phyloP scores from a whole-genome alignment of 2,329 filamentous ascomycete genomes.

The Stagonosporopsis rhizophila region DNA sequence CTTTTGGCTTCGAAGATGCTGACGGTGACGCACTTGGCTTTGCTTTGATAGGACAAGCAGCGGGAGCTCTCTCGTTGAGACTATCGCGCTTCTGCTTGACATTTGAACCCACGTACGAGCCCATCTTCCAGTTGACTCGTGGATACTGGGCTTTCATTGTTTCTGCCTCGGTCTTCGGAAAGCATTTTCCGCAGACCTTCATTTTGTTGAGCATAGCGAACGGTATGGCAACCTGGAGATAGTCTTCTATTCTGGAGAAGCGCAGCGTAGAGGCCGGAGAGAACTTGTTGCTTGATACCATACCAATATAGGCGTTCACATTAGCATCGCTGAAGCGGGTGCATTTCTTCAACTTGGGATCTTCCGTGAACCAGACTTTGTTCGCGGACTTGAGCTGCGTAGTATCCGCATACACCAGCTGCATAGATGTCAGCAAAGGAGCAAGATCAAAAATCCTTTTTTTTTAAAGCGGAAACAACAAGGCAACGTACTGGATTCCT shows the following conservation, averaged over 20 bases:
- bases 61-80: background rate
- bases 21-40: background rate
- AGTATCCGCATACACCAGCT: background rate
- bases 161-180: background rate
- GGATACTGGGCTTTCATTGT: background rate
- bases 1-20: background rate
- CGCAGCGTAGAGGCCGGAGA: background rate
- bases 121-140: background rate
- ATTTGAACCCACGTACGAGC: background rate
- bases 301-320: background rate
- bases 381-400: background rate
- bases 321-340: slow-evolving; percentile 1
- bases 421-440: background rate
- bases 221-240: background rate
- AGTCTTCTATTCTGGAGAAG: background rate
- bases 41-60: background rate
- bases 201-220: slow-evolving; percentile 2
- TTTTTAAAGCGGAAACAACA: background rate
- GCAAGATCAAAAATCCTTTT: background rate
- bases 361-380: background rate
- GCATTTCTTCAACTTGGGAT: background rate
- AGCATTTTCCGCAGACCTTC: slow-evolving; percentile 5
- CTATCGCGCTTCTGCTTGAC: background rate
- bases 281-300: background rate
- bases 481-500: background rate